These are phyloP conservation scores for Russula olivacea DNA, from an alignment of 768 basidiomycete genomes.

Conservation along the genomic window DNA sequence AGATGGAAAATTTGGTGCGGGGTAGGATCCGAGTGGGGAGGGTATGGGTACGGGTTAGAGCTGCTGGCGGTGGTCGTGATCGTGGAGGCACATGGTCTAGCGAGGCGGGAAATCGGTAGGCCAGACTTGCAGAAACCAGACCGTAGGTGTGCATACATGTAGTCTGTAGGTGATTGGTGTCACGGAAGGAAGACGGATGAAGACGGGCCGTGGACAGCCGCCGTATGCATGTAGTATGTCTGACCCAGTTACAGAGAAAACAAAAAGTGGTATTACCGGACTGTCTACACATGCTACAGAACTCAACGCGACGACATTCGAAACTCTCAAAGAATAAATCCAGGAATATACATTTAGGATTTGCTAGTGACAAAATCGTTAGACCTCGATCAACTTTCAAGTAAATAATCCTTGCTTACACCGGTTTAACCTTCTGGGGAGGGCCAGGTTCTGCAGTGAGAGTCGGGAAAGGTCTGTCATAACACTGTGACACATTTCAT, in stretches of 20 bases:
- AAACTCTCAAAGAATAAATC: background rate
- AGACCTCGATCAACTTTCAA: background rate
- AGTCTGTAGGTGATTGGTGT: no score
- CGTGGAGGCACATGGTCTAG: background rate
- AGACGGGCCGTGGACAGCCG: no score
- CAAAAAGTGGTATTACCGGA: background rate
- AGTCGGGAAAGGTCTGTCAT: background rate
- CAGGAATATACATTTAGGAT: background rate
- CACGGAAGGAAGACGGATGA: no score
- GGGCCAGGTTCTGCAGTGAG: slow-evolving; percentile 13
- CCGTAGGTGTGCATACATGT: slow-evolving; percentile 5
- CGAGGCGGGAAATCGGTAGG: background rate
- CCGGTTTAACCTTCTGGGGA: background rate
- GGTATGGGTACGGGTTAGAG: slow-evolving; percentile 34
- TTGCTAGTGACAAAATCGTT: background rate
- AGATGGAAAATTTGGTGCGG: slow-evolving; percentile 41
- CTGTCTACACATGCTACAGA: background rate
- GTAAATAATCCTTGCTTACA: background rate
- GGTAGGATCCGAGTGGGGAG: slow-evolving; percentile 31
- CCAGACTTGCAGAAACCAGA: background rate
- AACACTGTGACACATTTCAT: slow-evolving; percentile 3
- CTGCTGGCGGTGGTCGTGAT: slow-evolving; percentile 22
- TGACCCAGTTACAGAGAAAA: no score
- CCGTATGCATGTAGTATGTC: no score
- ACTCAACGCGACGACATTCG: no score